Conservation (phyloP, 1,284 basidiomycete genomes). For the Puccinia coronata region DNA sequence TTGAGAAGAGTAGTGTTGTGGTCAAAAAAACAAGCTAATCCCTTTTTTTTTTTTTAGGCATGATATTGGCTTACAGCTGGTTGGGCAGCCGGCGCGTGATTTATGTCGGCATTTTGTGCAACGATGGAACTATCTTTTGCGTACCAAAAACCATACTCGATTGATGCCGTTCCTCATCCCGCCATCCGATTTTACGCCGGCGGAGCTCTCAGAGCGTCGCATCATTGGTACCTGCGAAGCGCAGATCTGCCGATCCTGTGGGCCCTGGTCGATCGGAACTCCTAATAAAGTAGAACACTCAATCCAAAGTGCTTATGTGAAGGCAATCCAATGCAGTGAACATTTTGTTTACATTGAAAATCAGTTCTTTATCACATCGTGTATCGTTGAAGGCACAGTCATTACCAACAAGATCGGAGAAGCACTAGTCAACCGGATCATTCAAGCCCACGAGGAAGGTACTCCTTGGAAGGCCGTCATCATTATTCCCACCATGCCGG, state of each 20-base stretch:
- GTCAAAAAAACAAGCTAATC: not conserved
- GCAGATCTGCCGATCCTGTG: constrained; percentile 92
- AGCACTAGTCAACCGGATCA: constrained; percentile 86
- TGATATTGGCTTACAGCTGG: constrained; percentile 90
- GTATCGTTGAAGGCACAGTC: constrained; percentile 77
- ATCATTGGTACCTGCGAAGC: constrained; percentile 95
- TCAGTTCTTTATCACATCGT: constrained; percentile 98
- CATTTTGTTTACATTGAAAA: constrained; percentile 95
- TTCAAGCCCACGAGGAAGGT: constrained; percentile 78
- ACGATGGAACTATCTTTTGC: constrained; percentile 85
- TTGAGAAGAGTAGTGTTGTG: not conserved
- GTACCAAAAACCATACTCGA: constrained; percentile 89
- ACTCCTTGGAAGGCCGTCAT: constrained; percentile 90
- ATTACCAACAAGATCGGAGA: constrained; percentile 95
- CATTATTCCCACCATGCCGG: constrained; percentile 86
- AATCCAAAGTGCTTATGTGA: constrained; percentile 83
- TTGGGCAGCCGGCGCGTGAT: constrained; percentile 94
- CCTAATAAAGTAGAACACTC: constrained; percentile 82
- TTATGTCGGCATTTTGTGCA: constrained; percentile 93
- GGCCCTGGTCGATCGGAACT: constrained; percentile 95
- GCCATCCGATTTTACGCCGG: constrained; percentile 83
- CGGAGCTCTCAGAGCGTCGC: constrained; percentile 76
- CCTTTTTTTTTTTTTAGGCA: constrained; percentile 66
- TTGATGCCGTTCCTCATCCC: constrained; percentile 93
- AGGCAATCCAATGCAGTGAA: constrained; percentile 91